Base-by-base conservation (phyloP, 208 protist genomes). In the Trypanosomatidae sp. region DNA sequence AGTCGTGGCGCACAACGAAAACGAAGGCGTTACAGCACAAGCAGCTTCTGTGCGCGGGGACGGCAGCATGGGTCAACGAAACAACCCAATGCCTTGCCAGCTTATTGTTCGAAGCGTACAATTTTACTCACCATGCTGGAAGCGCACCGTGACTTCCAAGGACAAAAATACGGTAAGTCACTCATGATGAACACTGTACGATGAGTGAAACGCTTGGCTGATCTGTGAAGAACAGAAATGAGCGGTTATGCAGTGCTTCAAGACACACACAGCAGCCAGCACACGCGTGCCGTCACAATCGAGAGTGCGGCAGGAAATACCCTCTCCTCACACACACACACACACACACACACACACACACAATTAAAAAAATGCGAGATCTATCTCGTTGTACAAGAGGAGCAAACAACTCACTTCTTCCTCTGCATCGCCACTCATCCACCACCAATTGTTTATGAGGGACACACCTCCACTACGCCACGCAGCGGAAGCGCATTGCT, bases 381-480 rank as follows among this genome's bases (percentile, higher is more conserved):
- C 5, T 3, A 39, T 17, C 64, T 36, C 41, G 17, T 39, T 8
- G 3, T 9, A 47, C 44, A 65, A 66, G 50, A 53, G 3, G 59
- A 65, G 53, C 19, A 22, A 19, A 3, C 22, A 25, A 30, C 19
- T 25, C 33, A 2, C n/a, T 46, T 65, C 41, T 52, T 30, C 25
- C 47, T 52, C 49, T 67, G 25, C 58, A 49, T 41, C 28, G 22
- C 13, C 25, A 62, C 58, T 62, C 58, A 5, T 9, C 58, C 39
- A 44, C 39, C 58, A 43, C 33, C 22, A 30, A 47, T 56, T 69
- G 22, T 3, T 71, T 50, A 46, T 0, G 30, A 33, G 66, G 25
- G 2, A 47, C 47, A 47, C 39, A 75, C 9, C 74, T 78, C 70
- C 52, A 85, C 69, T 19, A 70, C 71, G 22, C 77, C 82, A 25